Conservation (phyloP, 169 alveolate species). For the Cryptosporidium viatorum region DNA sequence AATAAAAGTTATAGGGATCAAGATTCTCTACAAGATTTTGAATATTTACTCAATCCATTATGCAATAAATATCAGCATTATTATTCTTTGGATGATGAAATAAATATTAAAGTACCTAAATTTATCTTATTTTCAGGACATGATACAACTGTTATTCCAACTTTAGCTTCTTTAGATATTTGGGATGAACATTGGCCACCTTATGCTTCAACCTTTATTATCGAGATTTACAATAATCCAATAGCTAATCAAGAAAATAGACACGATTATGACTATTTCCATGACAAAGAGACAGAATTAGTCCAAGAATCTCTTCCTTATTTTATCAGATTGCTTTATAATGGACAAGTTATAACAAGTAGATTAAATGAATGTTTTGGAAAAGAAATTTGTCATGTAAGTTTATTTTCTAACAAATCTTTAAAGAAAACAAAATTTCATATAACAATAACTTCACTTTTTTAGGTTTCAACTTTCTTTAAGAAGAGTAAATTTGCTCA, state of each 20-base stretch:
- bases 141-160: conserved; percentile 70
- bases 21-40: not conserved
- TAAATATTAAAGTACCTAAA: conserved; percentile 29
- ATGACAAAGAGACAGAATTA: not conserved
- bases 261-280: not conserved
- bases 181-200: conserved; percentile 76
- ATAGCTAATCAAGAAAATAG: not conserved
- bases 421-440: not conserved
- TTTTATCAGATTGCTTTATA: conserved; percentile 32
- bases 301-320: conserved; percentile 19
- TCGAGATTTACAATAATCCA: conserved; percentile 38
- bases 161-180: conserved; percentile 48
- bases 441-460: not conserved
- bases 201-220: conserved; percentile 71
- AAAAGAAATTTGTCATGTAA: conserved; percentile 64
- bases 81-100: not conserved
- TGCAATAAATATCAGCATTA: conserved; percentile 17
- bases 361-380: conserved; percentile 3
- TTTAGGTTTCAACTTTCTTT: conserved; percentile 48
- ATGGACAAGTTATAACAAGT: conserved; percentile 53
- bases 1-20: not conserved
- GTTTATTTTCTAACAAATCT: not conserved
- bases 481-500: conserved; percentile 39
- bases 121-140: conserved; percentile 70
- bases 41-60: not conserved